Percentiles rank a stretch among this genome's conserved stretches.
These are phyloP conservation scores for Cercospora citrullina DNA, from an alignment of 2,329 filamentous ascomycete genomes.

Conservation along the genomic window DNA sequence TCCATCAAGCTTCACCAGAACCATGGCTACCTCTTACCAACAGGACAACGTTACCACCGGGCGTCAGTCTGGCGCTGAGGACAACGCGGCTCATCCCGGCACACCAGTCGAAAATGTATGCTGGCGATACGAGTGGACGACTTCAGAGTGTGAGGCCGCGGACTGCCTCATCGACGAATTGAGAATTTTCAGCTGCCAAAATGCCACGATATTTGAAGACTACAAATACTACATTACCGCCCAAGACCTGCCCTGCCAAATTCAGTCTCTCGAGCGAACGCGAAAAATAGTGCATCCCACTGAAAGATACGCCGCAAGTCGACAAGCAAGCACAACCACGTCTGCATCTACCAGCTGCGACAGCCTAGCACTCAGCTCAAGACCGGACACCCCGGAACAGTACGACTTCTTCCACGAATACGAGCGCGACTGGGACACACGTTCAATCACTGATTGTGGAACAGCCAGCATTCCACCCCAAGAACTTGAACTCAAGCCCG, in stretches of 20 bases:
- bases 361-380: not conserved
- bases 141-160: constrained; percentile 6
- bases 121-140: constrained; percentile 6
- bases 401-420: constrained; percentile 12
- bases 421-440: constrained; percentile 5
- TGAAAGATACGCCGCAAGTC: not conserved
- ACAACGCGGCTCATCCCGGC: constrained; percentile 3
- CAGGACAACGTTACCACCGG: not conserved
- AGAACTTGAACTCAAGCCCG: not conserved
- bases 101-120: constrained; percentile 3
- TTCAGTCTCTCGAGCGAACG: not conserved
- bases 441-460: constrained; percentile 3
- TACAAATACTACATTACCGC: constrained; percentile 1
- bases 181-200: not conserved
- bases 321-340: constrained; percentile 2
- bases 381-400: not conserved
- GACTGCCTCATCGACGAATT: constrained; percentile 1
- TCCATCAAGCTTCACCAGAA: constrained; percentile 7
- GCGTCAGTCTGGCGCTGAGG: not conserved
- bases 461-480: constrained; percentile 1
- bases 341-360: not conserved
- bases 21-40: constrained; percentile 5
- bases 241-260: not conserved
- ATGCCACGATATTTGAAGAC: constrained; percentile 6
- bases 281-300: not conserved